Base-by-base conservation (phyloP, 2,329 filamentous ascomycete genomes). In the Delphinella strobiligena region DNA sequence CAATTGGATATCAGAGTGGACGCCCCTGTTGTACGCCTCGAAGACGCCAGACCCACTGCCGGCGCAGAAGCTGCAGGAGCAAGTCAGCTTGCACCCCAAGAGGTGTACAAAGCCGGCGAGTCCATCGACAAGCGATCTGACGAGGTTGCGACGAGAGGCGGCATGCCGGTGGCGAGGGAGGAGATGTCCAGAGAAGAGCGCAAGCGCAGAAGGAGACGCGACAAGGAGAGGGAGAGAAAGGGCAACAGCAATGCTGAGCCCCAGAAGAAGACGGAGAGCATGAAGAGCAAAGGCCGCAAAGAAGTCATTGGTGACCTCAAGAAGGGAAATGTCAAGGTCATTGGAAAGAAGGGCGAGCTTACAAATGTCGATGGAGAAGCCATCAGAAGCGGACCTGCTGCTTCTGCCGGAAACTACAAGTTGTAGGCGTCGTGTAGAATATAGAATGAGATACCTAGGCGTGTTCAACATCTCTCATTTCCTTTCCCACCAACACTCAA, bases 151-250 rank as follows among this genome's bases (percentile, higher is more conserved):
- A 71, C 78, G 41, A 36, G 40, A 11, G 55, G 55, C 22, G 89
- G 87, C 17, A 67, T 84, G 51, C 82, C 86, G 1, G 63, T 93
- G 32, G 79, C 83, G 5, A 76, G 78, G 51, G 82, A 91, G 52
- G 91, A 98, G 63, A 82, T 96, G 78, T 80, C 72, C 27, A 74
- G 86, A 38, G 88, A 95, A 57, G 83, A 94, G 58, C 93, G 89
- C 67, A 60, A 77, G 39, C 73, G 85, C 45, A 69, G 79, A 45
- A 72, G 87, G 42, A 72, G 86, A 46, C 38, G 55, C 16, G 46
- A 53, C 30, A 75, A 87, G 45, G 82, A 87, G 57, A 94, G 94
- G 73, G 87, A 93, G 70, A 77, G 82, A 51, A 88, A 88, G 69
- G 71, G 72, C 16, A 74, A 73, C 41, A 68, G 68, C 11, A 65